phyloP scores from a whole-genome alignment of 352 stramenopile genomes.

The Peronospora belbahrii region DNA sequence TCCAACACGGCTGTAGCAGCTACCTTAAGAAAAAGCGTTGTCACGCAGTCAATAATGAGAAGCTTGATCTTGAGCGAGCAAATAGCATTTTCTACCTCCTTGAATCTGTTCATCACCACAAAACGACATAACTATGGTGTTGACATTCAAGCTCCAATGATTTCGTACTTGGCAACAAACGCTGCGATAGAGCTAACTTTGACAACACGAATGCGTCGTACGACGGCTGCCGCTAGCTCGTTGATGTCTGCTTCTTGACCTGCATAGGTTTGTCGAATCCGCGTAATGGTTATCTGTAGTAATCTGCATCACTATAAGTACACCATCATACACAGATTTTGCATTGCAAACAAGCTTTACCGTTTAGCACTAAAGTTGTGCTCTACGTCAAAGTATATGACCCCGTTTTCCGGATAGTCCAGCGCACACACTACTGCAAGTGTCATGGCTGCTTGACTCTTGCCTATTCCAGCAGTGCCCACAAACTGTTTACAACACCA shows the following conservation, averaged over 20 bases:
- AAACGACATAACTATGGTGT: not conserved
- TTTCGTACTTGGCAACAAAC: slow-evolving; percentile 37
- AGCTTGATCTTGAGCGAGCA: slow-evolving; percentile 44
- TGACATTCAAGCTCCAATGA: not conserved
- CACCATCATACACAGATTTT: not conserved
- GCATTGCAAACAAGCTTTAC: slow-evolving; percentile 12
- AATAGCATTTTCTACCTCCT: slow-evolving; percentile 44
- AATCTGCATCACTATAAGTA: slow-evolving; percentile 22
- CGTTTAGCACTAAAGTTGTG: slow-evolving; percentile 69
- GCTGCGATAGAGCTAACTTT: slow-evolving; percentile 32
- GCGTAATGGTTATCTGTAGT: slow-evolving; percentile 36
- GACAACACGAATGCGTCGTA: slow-evolving; percentile 39
- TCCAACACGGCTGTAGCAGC: not conserved
- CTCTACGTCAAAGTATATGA: slow-evolving; percentile 70
- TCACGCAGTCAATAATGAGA: slow-evolving; percentile 67
- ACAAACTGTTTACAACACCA: slow-evolving; percentile 37
- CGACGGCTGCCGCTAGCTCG: slow-evolving; percentile 19
- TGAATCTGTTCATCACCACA: slow-evolving; percentile 32
- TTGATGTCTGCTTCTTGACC: slow-evolving; percentile 16
- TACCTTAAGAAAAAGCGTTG: slow-evolving; percentile 55
- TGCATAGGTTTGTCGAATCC: slow-evolving; percentile 19
- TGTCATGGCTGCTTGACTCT: slow-evolving; percentile 71
- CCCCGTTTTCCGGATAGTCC: slow-evolving; percentile 43
- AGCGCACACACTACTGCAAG: slow-evolving; percentile 58
- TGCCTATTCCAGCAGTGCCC: slow-evolving; percentile 62